Evolutionary conservation across 331 rosid genomes (phyloP).

Genomic region (Pyracantha coccinea): DNA sequence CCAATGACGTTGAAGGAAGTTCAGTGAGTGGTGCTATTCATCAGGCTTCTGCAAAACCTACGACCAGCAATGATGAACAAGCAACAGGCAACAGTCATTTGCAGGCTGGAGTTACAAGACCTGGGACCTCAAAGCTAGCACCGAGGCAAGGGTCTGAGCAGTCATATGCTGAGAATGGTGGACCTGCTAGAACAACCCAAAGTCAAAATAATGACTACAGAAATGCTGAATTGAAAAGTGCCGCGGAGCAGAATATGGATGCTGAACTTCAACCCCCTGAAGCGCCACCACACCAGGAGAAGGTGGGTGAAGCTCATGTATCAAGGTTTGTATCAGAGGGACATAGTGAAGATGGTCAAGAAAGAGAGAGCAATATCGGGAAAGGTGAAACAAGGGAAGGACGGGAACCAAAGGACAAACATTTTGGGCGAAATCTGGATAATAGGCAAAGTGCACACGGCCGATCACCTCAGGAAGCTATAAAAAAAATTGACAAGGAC

Average conservation of each 20-base stretch:
- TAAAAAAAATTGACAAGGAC: constrained; percentile 74
- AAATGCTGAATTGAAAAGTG: constrained; percentile 40
- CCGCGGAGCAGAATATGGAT: constrained; percentile 41
- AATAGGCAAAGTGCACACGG: constrained; percentile 36
- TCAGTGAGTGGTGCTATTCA: constrained; percentile 42
- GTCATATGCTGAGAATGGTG: constrained; percentile 37
- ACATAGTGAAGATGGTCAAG: constrained; percentile 46
- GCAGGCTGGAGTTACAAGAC: constrained; percentile 54
- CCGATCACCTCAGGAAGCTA: constrained; percentile 73
- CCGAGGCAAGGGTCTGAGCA: constrained; percentile 43
- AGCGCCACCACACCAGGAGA: constrained; percentile 25
- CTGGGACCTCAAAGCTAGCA: constrained; percentile 45
- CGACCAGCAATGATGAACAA: constrained; percentile 53
- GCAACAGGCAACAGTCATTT: constrained; percentile 44
- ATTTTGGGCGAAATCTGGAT: constrained; percentile 44
- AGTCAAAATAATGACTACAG: constrained; percentile 57
- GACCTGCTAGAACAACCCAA: constrained; percentile 34
- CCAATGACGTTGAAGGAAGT: constrained; percentile 72
- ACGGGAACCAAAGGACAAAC: constrained; percentile 51
- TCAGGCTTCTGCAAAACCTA: constrained; percentile 34
- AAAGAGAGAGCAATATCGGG: constrained; percentile 36
- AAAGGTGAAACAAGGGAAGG: constrained; percentile 52
- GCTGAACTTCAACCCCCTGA: constrained; percentile 40
- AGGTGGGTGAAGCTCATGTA: constrained; percentile 31
- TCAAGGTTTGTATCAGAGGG: constrained; percentile 37